Evolutionary conservation across 2,329 filamentous ascomycete genomes (phyloP).

Genomic region (Penicillium oxalicum): DNA sequence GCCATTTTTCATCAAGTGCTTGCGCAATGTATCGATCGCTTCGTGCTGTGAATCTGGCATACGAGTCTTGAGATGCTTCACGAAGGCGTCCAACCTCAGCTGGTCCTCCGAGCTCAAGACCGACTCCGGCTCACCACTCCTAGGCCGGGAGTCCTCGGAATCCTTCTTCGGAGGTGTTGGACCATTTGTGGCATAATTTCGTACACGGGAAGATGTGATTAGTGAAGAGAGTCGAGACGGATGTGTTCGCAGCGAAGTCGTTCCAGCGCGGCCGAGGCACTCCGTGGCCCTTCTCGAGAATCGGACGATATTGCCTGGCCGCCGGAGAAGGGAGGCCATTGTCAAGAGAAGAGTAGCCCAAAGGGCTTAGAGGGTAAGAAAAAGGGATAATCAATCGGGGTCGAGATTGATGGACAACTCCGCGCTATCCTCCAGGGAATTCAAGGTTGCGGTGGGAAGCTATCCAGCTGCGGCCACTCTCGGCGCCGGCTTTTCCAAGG

Average conservation of each 20-base stretch:
- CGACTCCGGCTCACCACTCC: slow-evolving; percentile 35
- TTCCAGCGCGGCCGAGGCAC: slow-evolving; percentile 46
- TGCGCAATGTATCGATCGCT: slow-evolving; percentile 55
- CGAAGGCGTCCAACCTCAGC: slow-evolving; percentile 52
- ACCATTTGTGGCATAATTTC: slow-evolving; percentile 42
- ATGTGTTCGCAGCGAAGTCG: slow-evolving; percentile 36
- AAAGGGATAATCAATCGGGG: slow-evolving; percentile 19
- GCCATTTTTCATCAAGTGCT: slow-evolving; percentile 60
- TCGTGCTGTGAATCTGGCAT: slow-evolving; percentile 59
- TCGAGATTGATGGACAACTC: slow-evolving; percentile 17
- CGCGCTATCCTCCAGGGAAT: slow-evolving; percentile 25
- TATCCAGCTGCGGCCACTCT: slow-evolving; percentile 22
- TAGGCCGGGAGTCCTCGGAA: slow-evolving; percentile 24
- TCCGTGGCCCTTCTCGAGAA: slow-evolving; percentile 54
- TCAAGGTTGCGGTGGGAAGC: slow-evolving; percentile 19
- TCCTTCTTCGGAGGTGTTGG: slow-evolving; percentile 41
- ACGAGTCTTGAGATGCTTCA: slow-evolving; percentile 51
- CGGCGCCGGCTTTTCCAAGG: slow-evolving; percentile 26
- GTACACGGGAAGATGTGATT: slow-evolving; percentile 28
- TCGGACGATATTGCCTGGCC: slow-evolving; percentile 60
- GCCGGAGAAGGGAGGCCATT: slow-evolving; percentile 64
- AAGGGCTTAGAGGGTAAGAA: slow-evolving; percentile 24
- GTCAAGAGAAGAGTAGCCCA: slow-evolving; percentile 36
- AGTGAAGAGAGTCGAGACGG: slow-evolving; percentile 36
- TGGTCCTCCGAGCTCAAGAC: slow-evolving; percentile 51